A percentile compares a stretch with the other conserved stretches of the same genome.
These are phyloP conservation scores for Malassezia vespertilionis DNA, from an alignment of 1,284 basidiomycete genomes.

Conservation along the genomic window DNA sequence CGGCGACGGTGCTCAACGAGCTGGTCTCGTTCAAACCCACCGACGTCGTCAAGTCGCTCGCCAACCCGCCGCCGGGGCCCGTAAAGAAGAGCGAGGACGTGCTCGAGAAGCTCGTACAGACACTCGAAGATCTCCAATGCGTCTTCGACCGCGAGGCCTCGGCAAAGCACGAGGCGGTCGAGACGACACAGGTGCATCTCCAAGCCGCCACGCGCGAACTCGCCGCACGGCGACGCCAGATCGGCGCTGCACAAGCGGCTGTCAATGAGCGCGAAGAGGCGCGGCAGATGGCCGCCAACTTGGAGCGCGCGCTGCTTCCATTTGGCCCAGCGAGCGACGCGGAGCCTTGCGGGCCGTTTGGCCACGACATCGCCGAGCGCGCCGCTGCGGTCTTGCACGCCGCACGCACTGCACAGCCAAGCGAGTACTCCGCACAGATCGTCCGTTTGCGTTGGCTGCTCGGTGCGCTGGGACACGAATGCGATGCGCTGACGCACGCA, in stretches of 20 bases:
- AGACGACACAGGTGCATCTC: constrained; percentile 72
- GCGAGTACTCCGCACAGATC: constrained; percentile 18
- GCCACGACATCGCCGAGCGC: no score
- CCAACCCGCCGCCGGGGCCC: constrained; percentile 51
- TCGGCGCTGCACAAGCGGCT: constrained; percentile 29
- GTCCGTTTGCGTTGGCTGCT: constrained; percentile 29
- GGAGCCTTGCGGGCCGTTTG: no score
- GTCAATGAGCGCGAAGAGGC: constrained; percentile 36
- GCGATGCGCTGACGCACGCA: constrained; percentile 55
- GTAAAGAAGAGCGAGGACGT: constrained; percentile 81
- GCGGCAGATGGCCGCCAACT: constrained; percentile 24
- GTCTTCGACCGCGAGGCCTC: constrained; percentile 79
- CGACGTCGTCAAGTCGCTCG: constrained; percentile 55
- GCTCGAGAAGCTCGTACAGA: constrained; percentile 52
- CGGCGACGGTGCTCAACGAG: constrained; percentile 20
- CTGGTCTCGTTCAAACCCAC: constrained; percentile 46
- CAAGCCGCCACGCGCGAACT: constrained; percentile 79
- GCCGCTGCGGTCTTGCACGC: neutral
- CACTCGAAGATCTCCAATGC: constrained; percentile 61
- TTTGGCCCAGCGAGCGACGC: neutral
- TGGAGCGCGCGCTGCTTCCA: constrained; percentile 45
- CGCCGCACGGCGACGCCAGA: constrained; percentile 64
- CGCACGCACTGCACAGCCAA: constrained; percentile 50
- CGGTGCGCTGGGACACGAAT: constrained; percentile 6
- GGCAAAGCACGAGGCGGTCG: constrained; percentile 72